Evolutionary conservation across 2,329 filamentous ascomycete genomes (phyloP), one percentile per base, ranked within the genome.

Genomic region (Furcasterigmium furcatum): DNA sequence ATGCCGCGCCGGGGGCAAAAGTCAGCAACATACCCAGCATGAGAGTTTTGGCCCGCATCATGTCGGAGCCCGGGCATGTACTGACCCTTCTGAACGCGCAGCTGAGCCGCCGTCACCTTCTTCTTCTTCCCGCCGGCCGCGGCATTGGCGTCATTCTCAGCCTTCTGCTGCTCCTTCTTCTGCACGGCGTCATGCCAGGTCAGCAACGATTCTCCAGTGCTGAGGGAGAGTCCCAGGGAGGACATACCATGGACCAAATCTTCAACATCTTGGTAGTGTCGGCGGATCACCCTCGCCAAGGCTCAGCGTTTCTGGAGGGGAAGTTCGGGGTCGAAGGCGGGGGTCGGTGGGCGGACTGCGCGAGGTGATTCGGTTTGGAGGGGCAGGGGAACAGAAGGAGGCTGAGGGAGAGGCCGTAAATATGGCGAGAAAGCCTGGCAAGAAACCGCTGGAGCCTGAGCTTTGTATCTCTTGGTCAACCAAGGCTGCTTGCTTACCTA

Each of bases 151-250:
- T 88, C 90, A 60, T 91, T 89, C 56, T 91, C 89, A 60, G 89
- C 91, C 71, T 95, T 88, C 72, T 96, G 90, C 77, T 96, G 90
- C 77, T 96, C 88, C 72, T 96, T 94, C 75, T 95, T 91, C 85
- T 95, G 69, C 60, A 61, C 66, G 19, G 3, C 27, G n/a, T 32
- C 34, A 36, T 9, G 9, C 7, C 12, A 3, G 18, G 8, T 27
- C 14, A 27, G 30, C 29, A 14, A 27, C 34, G 10, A 16, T 14
- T 19, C 34, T 18, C 18, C 30, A 10, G n/a, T 4, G 14, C n/a
- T 18, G n/a, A 19, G 18, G 4, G 38, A n/a, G 18, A 16, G 41
- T 30, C 34, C 39, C n/a, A 5, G 4, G 13, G 41, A 38, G n/a
- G 38, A 60, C 78, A 43, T 76, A 95, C 91, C 92, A 97, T 96